phyloP scores from a whole-genome alignment of 176 grass and related monocot genomes.

The Tillandsia fasciculata region DNA sequence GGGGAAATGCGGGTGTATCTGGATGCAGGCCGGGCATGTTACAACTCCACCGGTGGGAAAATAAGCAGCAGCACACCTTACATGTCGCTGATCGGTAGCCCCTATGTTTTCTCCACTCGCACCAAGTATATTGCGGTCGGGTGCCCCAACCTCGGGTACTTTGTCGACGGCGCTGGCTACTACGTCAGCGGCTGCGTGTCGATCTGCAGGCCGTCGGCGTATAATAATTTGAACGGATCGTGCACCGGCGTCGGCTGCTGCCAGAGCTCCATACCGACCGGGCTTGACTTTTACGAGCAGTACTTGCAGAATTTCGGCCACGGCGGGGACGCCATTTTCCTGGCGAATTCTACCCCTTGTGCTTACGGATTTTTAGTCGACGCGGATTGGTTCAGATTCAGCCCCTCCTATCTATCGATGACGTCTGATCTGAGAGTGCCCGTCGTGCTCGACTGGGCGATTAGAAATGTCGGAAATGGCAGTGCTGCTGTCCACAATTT shows the following conservation, averaged over 20 bases:
- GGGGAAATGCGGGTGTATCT: constrained; percentile 15
- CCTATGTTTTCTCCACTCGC: constrained; percentile 22
- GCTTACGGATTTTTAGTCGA: constrained; percentile 34
- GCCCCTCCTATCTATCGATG: constrained; percentile 9
- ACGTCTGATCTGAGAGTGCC: constrained; percentile 23
- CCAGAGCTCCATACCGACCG: constrained; percentile 9
- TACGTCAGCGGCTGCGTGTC: constrained; percentile 40
- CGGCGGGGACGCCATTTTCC: background rate
- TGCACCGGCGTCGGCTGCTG: constrained; percentile 57
- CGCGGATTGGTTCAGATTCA: constrained; percentile 21
- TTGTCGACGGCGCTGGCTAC: background rate
- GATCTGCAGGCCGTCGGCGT: constrained; percentile 19
- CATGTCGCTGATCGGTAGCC: background rate
- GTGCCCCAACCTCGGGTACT: constrained; percentile 30
- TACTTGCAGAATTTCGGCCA: too few relatives aligned
- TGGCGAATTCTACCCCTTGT: constrained; percentile 7
- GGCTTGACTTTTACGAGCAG: background rate
- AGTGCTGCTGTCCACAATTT: constrained; percentile 8
- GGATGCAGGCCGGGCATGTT: constrained; percentile 17
- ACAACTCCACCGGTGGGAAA: background rate
- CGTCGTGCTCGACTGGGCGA: constrained; percentile 49
- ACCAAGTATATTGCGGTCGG: constrained; percentile 28
- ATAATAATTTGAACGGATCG: background rate
- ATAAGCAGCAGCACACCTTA: background rate
- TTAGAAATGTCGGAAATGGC: constrained; percentile 17